phyloP scores from a whole-genome alignment of 2,329 filamentous ascomycete species.

The Shiraia sp. region DNA sequence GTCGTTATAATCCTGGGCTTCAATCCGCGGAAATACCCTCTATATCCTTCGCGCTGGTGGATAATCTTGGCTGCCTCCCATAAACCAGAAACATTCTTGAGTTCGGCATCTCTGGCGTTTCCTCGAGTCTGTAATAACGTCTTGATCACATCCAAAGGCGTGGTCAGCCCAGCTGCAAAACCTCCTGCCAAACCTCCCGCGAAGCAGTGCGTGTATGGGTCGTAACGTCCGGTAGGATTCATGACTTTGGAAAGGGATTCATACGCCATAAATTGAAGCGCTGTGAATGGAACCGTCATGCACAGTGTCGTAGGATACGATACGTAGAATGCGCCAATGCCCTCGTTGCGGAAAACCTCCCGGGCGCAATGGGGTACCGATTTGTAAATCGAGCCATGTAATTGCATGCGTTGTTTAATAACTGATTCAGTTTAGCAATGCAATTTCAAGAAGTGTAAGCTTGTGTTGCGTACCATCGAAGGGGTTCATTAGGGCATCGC shows the following conservation, averaged over 20 bases:
- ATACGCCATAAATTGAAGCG: constrained; percentile 95
- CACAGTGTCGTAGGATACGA: constrained; percentile 97
- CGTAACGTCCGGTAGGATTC: constrained; percentile 84
- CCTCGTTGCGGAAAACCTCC: constrained; percentile 85
- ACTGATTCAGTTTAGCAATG: constrained; percentile 60
- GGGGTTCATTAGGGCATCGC: constrained; percentile 98
- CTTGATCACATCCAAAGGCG: constrained; percentile 97
- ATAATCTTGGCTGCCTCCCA: constrained; percentile 78
- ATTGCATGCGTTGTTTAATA: constrained; percentile 99
- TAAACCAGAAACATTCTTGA: constrained; percentile 83
- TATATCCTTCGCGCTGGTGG: constrained; percentile 78
- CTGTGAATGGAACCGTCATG: constrained; percentile 98
- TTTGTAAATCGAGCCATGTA: constrained; percentile 91
- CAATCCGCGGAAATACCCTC: constrained; percentile 91
- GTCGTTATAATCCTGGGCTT: constrained; percentile 90
- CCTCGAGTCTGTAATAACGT: constrained; percentile 94
- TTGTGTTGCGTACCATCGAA: constrained; percentile 76
- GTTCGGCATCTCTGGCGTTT: constrained; percentile 76
- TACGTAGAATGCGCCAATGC: constrained; percentile 91
- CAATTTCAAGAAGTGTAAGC: constrained; percentile 1
- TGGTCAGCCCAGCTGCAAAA: constrained; percentile 90
- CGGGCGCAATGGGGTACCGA: constrained; percentile 85
- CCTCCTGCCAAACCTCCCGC: constrained; percentile 92
- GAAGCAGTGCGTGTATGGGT: constrained; percentile 90
- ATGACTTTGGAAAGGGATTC: constrained; percentile 93